These are phyloP conservation scores for Pseudonectria buxi DNA, from an alignment of 2,329 filamentous ascomycete species.

Conservation along the genomic window DNA sequence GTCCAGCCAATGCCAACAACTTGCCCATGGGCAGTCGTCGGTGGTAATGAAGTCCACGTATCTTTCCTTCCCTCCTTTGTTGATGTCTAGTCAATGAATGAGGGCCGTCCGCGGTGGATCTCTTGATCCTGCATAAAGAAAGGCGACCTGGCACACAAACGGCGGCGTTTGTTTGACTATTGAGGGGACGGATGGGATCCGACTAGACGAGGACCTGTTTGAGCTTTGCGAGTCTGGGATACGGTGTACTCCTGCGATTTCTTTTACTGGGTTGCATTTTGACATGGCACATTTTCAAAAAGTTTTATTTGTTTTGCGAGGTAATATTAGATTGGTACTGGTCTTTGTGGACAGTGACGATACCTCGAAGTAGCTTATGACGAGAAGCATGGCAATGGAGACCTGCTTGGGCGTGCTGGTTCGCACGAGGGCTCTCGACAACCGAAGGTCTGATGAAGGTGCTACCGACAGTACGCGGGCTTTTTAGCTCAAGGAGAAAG, in stretches of 20 bases:
- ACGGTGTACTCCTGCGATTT: slow-evolving; percentile 7
- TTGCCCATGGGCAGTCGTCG: slow-evolving; percentile 43
- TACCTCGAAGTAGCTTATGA: slow-evolving; percentile 5
- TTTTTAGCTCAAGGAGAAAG: too few species aligned
- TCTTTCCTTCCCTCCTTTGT: slow-evolving; percentile 7
- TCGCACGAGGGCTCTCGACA: too few species aligned
- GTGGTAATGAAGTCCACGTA: slow-evolving; percentile 35
- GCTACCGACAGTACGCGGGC: too few species aligned
- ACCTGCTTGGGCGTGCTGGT: too few species aligned
- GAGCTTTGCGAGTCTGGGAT: slow-evolving; percentile 17
- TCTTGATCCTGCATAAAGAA: slow-evolving; percentile 9
- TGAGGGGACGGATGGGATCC: slow-evolving; percentile 21
- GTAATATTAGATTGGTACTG: slow-evolving; percentile 23
- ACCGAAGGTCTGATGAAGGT: too few species aligned
- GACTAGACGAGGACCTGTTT: slow-evolving; percentile 21
- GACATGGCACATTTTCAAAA: slow-evolving; percentile 10
- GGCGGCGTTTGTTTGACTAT: slow-evolving; percentile 23
- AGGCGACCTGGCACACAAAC: slow-evolving; percentile 21
- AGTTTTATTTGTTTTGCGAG: slow-evolving; percentile 16
- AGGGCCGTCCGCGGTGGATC: slow-evolving; percentile 2
- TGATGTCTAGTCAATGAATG: slow-evolving; percentile 1
- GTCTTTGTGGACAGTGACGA: slow-evolving; percentile 5
- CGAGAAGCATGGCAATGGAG: slow-evolving; percentile 2
- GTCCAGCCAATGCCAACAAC: slow-evolving; percentile 42
- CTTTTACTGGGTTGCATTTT: slow-evolving; percentile 11